These are phyloP conservation scores for Coelastrella sp. DNA, from an alignment of 139 green algal genomes.

Conservation along the genomic window DNA sequence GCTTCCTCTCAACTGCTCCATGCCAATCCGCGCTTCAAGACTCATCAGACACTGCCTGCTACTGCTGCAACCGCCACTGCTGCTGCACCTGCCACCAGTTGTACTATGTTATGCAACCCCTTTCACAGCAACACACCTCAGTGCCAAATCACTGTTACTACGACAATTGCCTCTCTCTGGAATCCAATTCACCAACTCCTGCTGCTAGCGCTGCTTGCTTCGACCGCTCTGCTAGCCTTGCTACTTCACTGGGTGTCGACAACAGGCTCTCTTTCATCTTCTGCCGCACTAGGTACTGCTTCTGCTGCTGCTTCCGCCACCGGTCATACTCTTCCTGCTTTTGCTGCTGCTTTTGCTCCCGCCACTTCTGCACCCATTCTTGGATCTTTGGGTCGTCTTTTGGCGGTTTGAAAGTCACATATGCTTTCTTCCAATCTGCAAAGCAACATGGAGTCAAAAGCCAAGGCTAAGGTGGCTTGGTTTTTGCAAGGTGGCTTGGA, in stretches of 20 bases:
- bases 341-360: not conserved
- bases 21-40: too few species aligned
- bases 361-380: not conserved
- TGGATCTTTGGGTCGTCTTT: not conserved
- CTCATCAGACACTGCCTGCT: too few species aligned
- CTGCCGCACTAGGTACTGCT: not conserved
- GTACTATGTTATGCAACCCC: too few species aligned
- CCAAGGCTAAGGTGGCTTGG: too few species aligned
- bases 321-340: not conserved
- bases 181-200: too few species aligned
- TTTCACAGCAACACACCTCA: too few species aligned
- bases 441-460: not conserved
- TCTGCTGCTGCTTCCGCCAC: conserved; percentile 22
- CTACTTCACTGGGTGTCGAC: not conserved
- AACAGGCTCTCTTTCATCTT: not conserved
- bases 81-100: not conserved
- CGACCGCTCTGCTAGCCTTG: not conserved
- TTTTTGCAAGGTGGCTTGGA: too few species aligned
- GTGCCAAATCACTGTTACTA: too few species aligned
- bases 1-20: too few species aligned
- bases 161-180: too few species aligned
- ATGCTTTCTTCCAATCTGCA: conserved; percentile 96
- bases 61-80: not conserved
- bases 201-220: too few species aligned
- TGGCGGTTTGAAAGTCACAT: conserved; percentile 83